A percentile compares a stretch with the other conserved stretches of the same genome.
phyloP scores from a whole-genome alignment of 192 early-diverging fungal genomes.

The Cladochytrium replicatum region DNA sequence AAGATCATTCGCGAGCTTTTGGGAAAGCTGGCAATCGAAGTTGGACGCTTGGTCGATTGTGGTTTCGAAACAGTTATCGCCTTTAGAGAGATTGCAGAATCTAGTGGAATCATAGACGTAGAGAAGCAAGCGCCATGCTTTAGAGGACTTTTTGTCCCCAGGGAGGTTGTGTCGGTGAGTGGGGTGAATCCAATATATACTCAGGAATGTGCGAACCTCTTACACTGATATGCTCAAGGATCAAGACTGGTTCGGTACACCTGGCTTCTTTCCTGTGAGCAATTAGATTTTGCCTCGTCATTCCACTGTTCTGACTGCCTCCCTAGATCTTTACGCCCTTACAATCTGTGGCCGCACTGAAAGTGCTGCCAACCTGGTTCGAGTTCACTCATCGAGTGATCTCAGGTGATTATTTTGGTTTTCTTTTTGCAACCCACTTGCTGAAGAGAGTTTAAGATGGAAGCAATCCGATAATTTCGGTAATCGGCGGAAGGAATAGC shows the following conservation, averaged over 20 bases:
- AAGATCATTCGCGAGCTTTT: background rate
- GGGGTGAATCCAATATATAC: no score
- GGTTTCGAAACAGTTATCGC: slow-evolving; percentile 2
- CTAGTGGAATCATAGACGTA: background rate
- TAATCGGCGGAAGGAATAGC: slow-evolving; percentile 68
- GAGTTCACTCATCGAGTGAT: slow-evolving; percentile 4
- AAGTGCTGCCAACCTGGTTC: slow-evolving; percentile 32
- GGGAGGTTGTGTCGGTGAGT: no score
- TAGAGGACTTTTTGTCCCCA: no score
- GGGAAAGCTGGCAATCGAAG: no score
- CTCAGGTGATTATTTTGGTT: background rate
- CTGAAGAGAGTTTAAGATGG: slow-evolving; percentile 15
- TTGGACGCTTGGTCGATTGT: no score
- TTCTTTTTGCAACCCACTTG: slow-evolving; percentile 6
- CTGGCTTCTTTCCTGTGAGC: no score
- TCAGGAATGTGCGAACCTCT: no score
- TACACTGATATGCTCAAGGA: no score
- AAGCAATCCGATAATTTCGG: slow-evolving; percentile 41
- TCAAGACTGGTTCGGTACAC: no score
- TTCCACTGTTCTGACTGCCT: no score
- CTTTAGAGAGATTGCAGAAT: background rate
- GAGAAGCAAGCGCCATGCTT: no score
- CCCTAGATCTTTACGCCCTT: slow-evolving; percentile 3
- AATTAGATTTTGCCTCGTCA: no score
- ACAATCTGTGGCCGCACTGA: slow-evolving; percentile 13